Percentiles rank a stretch among this genome's conserved stretches.
These are phyloP conservation scores for Astrothelium subdiscretum DNA, from an alignment of 495 filamentous ascomycete genomes.

Conservation along the genomic window DNA sequence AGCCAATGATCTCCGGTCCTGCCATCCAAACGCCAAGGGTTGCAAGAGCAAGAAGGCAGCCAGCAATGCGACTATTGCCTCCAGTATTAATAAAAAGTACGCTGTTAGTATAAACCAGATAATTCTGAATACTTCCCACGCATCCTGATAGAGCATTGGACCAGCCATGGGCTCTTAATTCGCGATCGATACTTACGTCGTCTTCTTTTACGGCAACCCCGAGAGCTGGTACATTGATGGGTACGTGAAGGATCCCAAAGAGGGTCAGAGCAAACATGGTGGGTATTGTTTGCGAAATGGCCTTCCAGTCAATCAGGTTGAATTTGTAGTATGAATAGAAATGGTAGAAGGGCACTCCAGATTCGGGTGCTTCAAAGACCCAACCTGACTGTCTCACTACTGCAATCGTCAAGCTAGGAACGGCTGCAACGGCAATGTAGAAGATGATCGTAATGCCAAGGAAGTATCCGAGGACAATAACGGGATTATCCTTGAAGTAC, in stretches of 20 bases:
- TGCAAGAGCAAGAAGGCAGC: conserved; percentile 68
- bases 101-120: conserved; percentile 93
- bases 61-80: conserved; percentile 74
- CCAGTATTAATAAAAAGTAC: conserved; percentile 89
- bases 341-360: conserved; percentile 85
- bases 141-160: conserved; percentile 85
- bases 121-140: conserved; percentile 90
- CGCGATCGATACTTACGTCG: conserved; percentile 77
- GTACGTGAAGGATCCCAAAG: conserved; percentile 93
- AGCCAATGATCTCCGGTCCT: conserved; percentile 80
- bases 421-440: conserved; percentile 62
- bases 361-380: conserved; percentile 78
- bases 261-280: conserved; percentile 97
- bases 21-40: conserved; percentile 73
- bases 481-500: conserved; percentile 60
- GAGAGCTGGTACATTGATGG: conserved; percentile 91
- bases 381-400: conserved; percentile 61
- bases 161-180: conserved; percentile 84
- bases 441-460: conserved; percentile 68
- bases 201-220: conserved; percentile 84
- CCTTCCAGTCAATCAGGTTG: conserved; percentile 50
- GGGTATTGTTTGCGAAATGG: conserved; percentile 67
- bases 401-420: conserved; percentile 49
- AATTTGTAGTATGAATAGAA: conserved; percentile 80
- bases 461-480: conserved; percentile 80